phyloP scores from a whole-genome alignment of 257 asterid species.

The Solanum gracilifrons region DNA sequence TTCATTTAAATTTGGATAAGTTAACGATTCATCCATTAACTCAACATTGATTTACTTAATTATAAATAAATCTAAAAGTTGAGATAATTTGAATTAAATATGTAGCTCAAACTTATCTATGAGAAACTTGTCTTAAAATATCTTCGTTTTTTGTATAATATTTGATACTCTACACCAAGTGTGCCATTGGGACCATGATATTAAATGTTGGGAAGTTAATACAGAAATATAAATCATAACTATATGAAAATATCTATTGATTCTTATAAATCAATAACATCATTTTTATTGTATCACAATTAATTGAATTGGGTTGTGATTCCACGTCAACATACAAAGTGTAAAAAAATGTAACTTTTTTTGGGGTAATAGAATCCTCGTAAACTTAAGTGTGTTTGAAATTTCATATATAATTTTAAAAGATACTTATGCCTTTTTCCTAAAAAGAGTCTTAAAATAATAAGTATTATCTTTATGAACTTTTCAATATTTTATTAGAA shows the following conservation, averaged over 20 bases:
- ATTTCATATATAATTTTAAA: not conserved
- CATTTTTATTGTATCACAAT: not conserved
- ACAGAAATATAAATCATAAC: not conserved
- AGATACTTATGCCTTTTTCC: not conserved
- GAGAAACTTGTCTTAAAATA: not conserved
- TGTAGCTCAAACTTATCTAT: not conserved
- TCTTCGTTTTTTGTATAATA: not conserved
- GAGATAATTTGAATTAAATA: not conserved
- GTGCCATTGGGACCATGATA: not conserved
- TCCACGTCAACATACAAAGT: not conserved
- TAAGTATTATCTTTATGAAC: not conserved
- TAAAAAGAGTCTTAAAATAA: not conserved
- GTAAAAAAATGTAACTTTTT: fast-evolving
- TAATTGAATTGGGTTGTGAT: not conserved
- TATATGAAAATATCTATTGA: not conserved
- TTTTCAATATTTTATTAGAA: not conserved
- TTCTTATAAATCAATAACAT: not conserved
- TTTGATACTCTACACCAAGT: not conserved
- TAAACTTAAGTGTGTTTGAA: not conserved
- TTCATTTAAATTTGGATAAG: not conserved
- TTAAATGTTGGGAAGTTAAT: not conserved
- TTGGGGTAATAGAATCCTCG: no score
- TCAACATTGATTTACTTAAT: not conserved
- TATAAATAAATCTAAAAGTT: not conserved
- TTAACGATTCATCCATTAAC: not conserved